These are phyloP conservation scores for Zymoseptoria pseudotritici DNA, from an alignment of 2,329 filamentous ascomycete species.

Conservation along the genomic window DNA sequence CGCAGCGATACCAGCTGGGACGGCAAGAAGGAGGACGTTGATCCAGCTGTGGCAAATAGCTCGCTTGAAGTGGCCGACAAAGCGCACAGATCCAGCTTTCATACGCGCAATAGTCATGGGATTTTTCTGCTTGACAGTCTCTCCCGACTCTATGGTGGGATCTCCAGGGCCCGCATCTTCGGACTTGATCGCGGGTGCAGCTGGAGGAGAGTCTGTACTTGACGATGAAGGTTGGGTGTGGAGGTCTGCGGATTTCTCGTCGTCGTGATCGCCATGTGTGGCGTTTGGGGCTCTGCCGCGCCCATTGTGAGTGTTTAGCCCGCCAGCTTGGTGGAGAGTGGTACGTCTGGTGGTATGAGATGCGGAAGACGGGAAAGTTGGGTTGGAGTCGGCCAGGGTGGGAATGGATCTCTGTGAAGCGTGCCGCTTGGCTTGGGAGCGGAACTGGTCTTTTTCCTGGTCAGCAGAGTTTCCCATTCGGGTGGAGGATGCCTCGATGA, in stretches of 20 bases:
- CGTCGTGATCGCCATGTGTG: conserved; percentile 11
- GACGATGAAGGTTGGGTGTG: conserved; percentile 14
- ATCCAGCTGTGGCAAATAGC: conserved; percentile 65
- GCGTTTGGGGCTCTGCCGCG: conserved; percentile 16
- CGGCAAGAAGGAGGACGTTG: conserved; percentile 69
- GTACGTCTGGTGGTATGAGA: conserved; percentile 15
- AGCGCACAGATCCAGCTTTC: conserved; percentile 43
- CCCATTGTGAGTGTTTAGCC: conserved; percentile 22
- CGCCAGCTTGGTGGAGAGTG: conserved; percentile 24
- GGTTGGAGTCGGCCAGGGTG: conserved; percentile 21
- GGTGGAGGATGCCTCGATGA: conserved; percentile 14
- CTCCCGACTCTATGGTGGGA: conserved; percentile 43
- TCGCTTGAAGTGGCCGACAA: conserved; percentile 50
- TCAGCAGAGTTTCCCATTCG: conserved; percentile 51
- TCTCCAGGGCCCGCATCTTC: conserved; percentile 44
- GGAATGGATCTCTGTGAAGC: conserved; percentile 18
- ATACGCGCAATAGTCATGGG: conserved; percentile 42
- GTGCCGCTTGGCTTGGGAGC: conserved; percentile 42
- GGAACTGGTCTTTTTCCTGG: conserved; percentile 45
- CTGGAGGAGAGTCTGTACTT: conserved; percentile 25
- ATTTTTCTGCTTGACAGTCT: conserved; percentile 31
- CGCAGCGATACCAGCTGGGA: conserved; percentile 66
- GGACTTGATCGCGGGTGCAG: conserved; percentile 39
- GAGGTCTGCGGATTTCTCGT: conserved; percentile 23
- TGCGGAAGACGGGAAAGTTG: conserved; percentile 25